Evolutionary conservation across 805 yeast species (phyloP).

Genomic region (Lachancea mirantina): DNA sequence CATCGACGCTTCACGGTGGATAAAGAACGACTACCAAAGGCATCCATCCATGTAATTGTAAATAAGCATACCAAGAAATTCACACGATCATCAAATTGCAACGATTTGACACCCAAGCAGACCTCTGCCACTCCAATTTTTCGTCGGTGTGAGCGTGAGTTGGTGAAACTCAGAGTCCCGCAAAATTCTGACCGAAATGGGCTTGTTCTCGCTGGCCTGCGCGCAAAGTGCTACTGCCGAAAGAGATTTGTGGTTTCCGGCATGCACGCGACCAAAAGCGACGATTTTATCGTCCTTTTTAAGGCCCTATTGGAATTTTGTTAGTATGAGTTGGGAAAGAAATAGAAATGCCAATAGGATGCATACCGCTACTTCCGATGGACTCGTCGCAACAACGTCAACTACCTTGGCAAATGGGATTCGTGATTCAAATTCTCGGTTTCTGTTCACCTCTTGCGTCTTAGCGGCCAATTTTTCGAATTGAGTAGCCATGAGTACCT

Average conservation of each 20-base stretch:
- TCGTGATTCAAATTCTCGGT: conserved; percentile 7
- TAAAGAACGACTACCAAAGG: conserved; percentile 24
- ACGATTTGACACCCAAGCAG: conserved; percentile 59
- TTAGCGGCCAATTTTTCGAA: conserved; percentile 23
- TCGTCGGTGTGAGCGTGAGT: conserved; percentile 39
- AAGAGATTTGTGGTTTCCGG: conserved; percentile 48
- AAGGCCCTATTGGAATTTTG: conserved; percentile 38
- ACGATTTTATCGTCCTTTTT: conserved; percentile 47
- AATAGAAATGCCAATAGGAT: no score
- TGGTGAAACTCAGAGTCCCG: conserved; percentile 29
- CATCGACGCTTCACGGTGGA: conserved; percentile 94
- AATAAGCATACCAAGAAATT: no score
- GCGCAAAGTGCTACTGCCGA: conserved; percentile 40
- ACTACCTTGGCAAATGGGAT: conserved; percentile 52
- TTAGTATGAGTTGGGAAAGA: conserved; percentile 1
- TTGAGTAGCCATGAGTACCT: conserved; percentile 39
- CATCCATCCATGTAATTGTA: no score
- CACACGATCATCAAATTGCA: no score
- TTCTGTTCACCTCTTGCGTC: not conserved
- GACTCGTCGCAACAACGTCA: conserved; percentile 45
- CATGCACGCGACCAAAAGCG: conserved; percentile 47
- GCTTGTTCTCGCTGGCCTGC: conserved; percentile 30
- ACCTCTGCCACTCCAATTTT: conserved; percentile 60
- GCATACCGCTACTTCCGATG: conserved; percentile 40
- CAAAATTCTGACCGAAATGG: conserved; percentile 21